phyloP scores from a whole-genome alignment of 2,329 filamentous ascomycete genomes.

The Aspergillus sp. region DNA sequence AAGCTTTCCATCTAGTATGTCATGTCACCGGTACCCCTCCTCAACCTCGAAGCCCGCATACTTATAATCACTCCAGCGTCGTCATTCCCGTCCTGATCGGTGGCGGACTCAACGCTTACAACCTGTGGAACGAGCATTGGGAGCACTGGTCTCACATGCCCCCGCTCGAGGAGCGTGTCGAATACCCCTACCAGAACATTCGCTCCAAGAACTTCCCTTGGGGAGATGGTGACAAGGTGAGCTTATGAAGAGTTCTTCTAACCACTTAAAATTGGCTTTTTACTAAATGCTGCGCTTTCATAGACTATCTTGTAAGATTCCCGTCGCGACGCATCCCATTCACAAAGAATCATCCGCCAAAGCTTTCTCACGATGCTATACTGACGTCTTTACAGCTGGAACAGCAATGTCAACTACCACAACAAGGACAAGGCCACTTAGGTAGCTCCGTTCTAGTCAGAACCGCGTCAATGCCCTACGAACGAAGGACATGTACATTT shows the following conservation, averaged over 20 bases:
- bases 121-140: conserved; percentile 95
- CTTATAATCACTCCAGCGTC: conserved; percentile 59
- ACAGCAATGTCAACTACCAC: conserved; percentile 93
- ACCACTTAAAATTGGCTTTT: too few species aligned
- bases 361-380: not conserved
- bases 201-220: conserved; percentile 93
- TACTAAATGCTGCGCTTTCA: conserved; percentile 13
- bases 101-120: conserved; percentile 80
- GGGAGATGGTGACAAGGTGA: conserved; percentile 94
- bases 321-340: not conserved
- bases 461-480: conserved; percentile 13
- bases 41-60: conserved; percentile 8
- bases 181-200: conserved; percentile 99
- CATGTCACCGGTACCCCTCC: conserved; percentile 19
- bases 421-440: conserved; percentile 75
- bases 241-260: conserved; percentile 24
- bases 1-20: conserved; percentile 96
- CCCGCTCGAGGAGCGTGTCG: conserved; percentile 84
- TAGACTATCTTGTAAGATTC: conserved; percentile 69
- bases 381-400: conserved; percentile 70
- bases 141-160: conserved; percentile 87
- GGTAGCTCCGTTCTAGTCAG: conserved; percentile 20
- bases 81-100: conserved; percentile 74
- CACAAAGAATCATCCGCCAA: not conserved
- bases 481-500: conserved; percentile 38